Evolutionary conservation across 2,329 filamentous ascomycete species (phyloP).

Genomic region (Trichothecium sympodiale): DNA sequence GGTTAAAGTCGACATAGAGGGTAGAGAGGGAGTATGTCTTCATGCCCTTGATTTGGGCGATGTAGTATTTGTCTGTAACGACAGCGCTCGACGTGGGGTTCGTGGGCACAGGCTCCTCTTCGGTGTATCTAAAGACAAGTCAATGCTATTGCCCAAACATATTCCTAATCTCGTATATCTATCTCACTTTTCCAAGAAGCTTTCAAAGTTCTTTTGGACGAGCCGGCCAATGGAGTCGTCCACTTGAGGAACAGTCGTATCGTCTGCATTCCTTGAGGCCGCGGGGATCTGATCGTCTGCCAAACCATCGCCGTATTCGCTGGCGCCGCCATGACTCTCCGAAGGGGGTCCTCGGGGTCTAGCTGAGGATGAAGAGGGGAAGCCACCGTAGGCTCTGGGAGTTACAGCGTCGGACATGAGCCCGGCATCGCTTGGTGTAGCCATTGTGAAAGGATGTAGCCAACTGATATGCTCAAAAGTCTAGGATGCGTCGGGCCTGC

Average conservation of each 20-base stretch:
- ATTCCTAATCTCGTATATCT: neutral
- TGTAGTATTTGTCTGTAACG: conserved; percentile 72
- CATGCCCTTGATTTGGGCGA: conserved; percentile 74
- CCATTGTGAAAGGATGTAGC: conserved; percentile 22
- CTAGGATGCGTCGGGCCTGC: too few species aligned
- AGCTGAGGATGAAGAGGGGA: conserved; percentile 39
- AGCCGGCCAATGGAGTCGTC: conserved; percentile 67
- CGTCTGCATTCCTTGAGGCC: conserved; percentile 34
- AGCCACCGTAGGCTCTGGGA: conserved; percentile 28
- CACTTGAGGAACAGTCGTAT: conserved; percentile 52
- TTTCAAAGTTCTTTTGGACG: conserved; percentile 66
- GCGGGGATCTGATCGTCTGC: conserved; percentile 52
- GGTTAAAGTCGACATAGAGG: conserved; percentile 78
- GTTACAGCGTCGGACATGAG: conserved; percentile 45
- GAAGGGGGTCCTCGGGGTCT: conserved; percentile 50
- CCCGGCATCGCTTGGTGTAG: conserved; percentile 44
- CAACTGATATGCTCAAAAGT: too few species aligned
- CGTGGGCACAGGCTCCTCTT: conserved; percentile 51
- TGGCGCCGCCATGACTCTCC: conserved; percentile 47
- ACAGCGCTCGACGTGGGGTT: conserved; percentile 56
- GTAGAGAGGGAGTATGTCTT: conserved; percentile 66
- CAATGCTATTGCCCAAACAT: neutral
- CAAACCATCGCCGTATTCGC: conserved; percentile 53
- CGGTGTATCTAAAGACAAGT: conserved; percentile 41
- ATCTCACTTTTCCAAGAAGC: conserved; percentile 53